Evolutionary conservation across 2,329 filamentous ascomycete genomes (phyloP), one percentile per base, ranked within the genome.

Genomic region (Aspergillus pseudotamarii): DNA sequence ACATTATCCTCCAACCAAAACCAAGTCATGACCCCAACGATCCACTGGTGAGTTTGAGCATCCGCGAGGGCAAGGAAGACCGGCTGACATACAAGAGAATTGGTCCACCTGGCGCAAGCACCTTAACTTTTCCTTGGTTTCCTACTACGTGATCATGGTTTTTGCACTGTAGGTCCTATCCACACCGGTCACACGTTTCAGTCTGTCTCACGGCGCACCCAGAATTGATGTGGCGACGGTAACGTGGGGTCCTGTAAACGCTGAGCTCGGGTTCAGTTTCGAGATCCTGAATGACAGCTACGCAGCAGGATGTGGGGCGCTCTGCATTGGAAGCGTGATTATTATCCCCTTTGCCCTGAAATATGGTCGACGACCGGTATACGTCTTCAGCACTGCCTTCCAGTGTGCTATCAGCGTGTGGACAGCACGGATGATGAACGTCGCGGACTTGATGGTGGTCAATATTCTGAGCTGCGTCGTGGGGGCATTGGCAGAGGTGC

Each of bases 331-430:
- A 1, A 74, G 74, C 23, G 58, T 83, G 4, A 38, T 84, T 11
- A 70, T 84, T 46, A 77, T 83, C 2, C 82, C 82, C 0, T 79
- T 84, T 38, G 79, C 79, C 2, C 71, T 81, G 56, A 83, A 82
- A 54, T 83, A 76, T 58, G 82, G 82, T 1, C 72, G 81, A 6
- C 77, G 83, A 8, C 79, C 80, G 1, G 64, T 84, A 0, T 84
- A 84, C 60, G 63, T 84, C 26, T 57, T 82, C 57, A 83, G 79
- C 66, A 74, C 75, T 0, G 68, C 73, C 0, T 66, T 80, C 1
- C 78, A 81, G 56, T 73, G 81, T 45, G 78, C 63, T 0, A 66
- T 73, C 1, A 68, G 71, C n/a, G 67, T 80, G 21, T 85, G 82
- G 83, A 73, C 74, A 3, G 83, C 83, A 0, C 75, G 73, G 23